Evolutionary conservation across 345 rosid genomes (phyloP).

Genomic region (Carallia pectinifolia): DNA sequence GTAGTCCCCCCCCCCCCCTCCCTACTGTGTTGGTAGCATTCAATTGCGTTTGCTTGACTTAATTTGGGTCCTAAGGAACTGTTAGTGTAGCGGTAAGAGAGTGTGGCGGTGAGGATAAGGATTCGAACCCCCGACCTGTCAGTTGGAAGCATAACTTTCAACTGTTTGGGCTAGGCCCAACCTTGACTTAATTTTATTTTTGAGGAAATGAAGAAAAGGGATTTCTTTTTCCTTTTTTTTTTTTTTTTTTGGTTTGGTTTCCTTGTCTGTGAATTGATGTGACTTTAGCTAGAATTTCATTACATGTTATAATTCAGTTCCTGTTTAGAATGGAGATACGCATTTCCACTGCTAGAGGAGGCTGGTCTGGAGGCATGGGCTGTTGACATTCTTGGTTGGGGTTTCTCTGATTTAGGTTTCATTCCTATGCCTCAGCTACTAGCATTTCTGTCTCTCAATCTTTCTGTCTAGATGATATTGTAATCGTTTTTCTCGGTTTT

Average conservation of each 20-base stretch:
- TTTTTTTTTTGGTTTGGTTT: too few relatives aligned
- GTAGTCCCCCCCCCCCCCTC: constrained; percentile 22
- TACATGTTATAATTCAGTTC: constrained; percentile 55
- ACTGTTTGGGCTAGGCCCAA: too few relatives aligned
- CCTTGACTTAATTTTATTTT: background rate
- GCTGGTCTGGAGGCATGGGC: constrained; percentile 92
- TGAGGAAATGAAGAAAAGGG: background rate
- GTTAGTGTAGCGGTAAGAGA: too few relatives aligned
- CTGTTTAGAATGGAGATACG: constrained; percentile 95
- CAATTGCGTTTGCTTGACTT: too few relatives aligned
- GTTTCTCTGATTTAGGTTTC: constrained; percentile 87
- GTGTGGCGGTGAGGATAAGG: too few relatives aligned
- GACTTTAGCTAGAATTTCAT: constrained; percentile 24
- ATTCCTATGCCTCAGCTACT: background rate
- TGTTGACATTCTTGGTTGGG: constrained; percentile 93
- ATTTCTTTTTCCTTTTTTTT: background rate
- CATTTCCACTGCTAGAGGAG: constrained; percentile 81
- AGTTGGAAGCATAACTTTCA: too few relatives aligned
- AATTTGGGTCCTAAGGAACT: too few relatives aligned
- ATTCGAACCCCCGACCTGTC: too few relatives aligned
- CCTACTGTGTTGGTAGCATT: too few relatives aligned
- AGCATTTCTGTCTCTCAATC: background rate
- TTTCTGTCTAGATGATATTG: background rate
- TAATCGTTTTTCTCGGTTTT: background rate
- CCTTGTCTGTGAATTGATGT: background rate